phyloP scores from a whole-genome alignment of 2,329 filamentous ascomycete species.

The Hypomyces perniciosus region DNA sequence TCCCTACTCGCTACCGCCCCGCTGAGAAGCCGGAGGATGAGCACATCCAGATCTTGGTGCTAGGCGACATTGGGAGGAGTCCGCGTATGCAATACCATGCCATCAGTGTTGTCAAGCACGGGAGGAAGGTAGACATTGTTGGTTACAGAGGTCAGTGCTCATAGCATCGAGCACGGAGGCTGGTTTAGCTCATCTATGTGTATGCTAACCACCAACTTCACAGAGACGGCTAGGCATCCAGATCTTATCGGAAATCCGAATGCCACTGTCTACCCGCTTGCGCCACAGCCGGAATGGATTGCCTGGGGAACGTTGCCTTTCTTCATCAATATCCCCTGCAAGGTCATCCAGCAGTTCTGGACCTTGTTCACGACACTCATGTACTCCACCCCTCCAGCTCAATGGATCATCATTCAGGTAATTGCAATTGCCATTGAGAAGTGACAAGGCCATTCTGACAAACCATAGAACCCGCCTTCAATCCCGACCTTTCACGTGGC shows the following conservation, averaged over 20 bases:
- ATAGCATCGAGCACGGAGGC: background rate
- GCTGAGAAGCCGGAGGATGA: conserved; percentile 32
- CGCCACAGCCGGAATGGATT: conserved; percentile 59
- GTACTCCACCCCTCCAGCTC: conserved; percentile 66
- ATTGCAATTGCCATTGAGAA: conserved; percentile 10
- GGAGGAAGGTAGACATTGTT: conserved; percentile 74
- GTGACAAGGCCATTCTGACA: background rate
- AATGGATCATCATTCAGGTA: conserved; percentile 82
- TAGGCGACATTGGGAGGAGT: conserved; percentile 92
- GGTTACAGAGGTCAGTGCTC: conserved; percentile 66
- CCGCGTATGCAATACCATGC: conserved; percentile 99
- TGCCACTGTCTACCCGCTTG: conserved; percentile 66
- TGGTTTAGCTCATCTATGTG: background rate
- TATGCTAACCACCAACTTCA: background rate
- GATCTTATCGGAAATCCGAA: conserved; percentile 63
- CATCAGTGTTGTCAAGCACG: conserved; percentile 79
- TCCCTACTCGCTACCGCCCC: conserved; percentile 32
- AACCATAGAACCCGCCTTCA: conserved; percentile 75
- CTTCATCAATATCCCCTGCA: conserved; percentile 70
- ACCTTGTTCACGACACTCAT: conserved; percentile 65
- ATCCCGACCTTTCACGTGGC: conserved; percentile 84
- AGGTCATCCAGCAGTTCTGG: conserved; percentile 76
- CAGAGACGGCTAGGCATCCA: conserved; percentile 75
- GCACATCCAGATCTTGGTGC: conserved; percentile 73
- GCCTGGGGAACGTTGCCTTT: conserved; percentile 69